A percentile compares a stretch with the other conserved stretches of the same genome.
phyloP scores from a whole-genome alignment of 73 alveolate species.

The Paramecium primaurelia region DNA sequence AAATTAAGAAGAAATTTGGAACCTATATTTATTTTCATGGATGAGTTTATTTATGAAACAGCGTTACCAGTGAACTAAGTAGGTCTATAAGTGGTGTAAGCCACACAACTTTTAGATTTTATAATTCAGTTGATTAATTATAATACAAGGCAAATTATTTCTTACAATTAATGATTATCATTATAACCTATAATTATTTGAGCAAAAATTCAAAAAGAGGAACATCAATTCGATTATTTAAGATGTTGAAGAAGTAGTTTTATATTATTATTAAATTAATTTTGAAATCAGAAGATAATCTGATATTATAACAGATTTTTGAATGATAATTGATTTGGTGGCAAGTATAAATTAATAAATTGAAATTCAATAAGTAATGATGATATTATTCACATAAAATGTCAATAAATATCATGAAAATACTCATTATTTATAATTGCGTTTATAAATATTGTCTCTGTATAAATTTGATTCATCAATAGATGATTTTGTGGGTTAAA shows the following conservation, averaged over 20 bases:
- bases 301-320: neutral
- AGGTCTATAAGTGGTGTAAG: conserved; percentile 18
- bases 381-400: neutral
- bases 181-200: neutral
- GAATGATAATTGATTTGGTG: neutral
- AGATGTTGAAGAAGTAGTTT: conserved; percentile 25
- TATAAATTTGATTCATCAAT: neutral
- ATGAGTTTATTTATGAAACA: neutral
- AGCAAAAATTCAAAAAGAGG: conserved; percentile 5
- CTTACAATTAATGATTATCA: neutral
- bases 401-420: neutral
- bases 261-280: neutral
- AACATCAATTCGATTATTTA: neutral
- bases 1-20: conserved; percentile 2
- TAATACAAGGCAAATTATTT: conserved; percentile 5
- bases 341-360: neutral
- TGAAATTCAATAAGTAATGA: conserved; percentile 14
- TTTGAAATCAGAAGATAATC: neutral
- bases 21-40: neutral
- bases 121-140: neutral
- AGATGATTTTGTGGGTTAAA: conserved; percentile 17
- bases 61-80: neutral
- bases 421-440: neutral
- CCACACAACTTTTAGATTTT: neutral
- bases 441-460: neutral